A percentile compares a stretch with the other conserved stretches of the same genome.
phyloP scores from a whole-genome alignment of 106 monocot species.

The Dactylorhiza incarnata region DNA sequence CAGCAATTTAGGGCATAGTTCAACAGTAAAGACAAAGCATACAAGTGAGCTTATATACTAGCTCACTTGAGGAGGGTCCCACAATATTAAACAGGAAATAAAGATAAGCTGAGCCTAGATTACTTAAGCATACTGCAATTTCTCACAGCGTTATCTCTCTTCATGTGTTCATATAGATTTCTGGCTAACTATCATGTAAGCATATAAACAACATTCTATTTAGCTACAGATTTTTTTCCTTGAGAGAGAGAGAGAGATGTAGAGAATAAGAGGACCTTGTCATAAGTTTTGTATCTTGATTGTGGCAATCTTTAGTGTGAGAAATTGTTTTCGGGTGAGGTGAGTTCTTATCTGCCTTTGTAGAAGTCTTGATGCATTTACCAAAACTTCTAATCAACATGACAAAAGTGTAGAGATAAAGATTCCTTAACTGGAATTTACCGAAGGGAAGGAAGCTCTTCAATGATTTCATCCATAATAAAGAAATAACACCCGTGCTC shows the following conservation, averaged over 20 bases:
- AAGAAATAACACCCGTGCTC: no score
- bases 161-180: conserved; percentile 60
- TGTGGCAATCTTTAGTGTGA: conserved; percentile 41
- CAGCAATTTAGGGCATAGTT: no score
- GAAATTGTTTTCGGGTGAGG: conserved; percentile 68
- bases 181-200: conserved; percentile 69
- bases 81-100: no score
- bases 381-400: conserved; percentile 86
- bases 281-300: conserved; percentile 64
- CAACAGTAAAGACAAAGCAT: no score
- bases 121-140: no score
- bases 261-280: conserved; percentile 44
- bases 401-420: no score
- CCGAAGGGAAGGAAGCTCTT: no score
- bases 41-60: no score
- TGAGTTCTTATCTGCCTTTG: conserved; percentile 90
- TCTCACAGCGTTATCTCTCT: conserved; percentile 76
- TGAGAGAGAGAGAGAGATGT: neutral
- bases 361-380: conserved; percentile 66
- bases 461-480: no score
- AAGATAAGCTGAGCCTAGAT: no score
- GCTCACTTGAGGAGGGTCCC: no score
- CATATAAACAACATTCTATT: neutral
- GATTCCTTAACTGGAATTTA: no score
- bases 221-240: neutral